Evolutionary conservation across 805 yeast species (phyloP), one percentile per base, ranked within the genome.

Genomic region (Metschnikowia lunata): DNA sequence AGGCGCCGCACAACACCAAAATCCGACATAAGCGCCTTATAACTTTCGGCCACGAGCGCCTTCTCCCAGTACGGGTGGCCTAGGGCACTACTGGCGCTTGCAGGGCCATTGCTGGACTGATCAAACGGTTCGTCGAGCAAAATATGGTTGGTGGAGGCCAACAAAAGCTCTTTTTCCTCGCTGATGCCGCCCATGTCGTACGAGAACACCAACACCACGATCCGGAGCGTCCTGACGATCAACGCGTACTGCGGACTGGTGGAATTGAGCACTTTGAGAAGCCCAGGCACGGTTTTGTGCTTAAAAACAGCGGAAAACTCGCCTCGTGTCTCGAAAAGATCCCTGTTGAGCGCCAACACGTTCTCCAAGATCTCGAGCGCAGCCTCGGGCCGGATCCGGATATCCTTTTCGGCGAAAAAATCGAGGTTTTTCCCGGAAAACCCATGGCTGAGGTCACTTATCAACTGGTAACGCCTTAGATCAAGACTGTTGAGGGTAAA

Each of bases 281-380:
- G 66, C 8, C 88, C 72, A 0, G 98, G 98, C 2, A 87, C 83
- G 0, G 88, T 76, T 45, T 81, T 76, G 1, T 79, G 75, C 56
- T 91, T 71, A 23, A 90, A 63, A 10, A 89, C 63, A 51, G 74
- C 79, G 1, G 81, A 80, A 30, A 91, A 71, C 54, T 88, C 96
- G 1, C 59, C 65, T 50, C 83, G 88, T 2, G 60, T 43, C 13
- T 72, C 60, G 57, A 91, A 87, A 3, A 81, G 56, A 0, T 56
- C 48, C 13, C 71, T 68, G 56, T 88, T 88, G 57, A 81, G 82
- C 11, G 81, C 73, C 29, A 93, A 63, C 4, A 90, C 74, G 45
- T 84, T 84, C 63, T 93, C 98, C 18, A 93, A 61, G 27, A 91
- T 74, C 58, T 91, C 99, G 41, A 93, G 75, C 0, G 88, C 88